phyloP scores from a whole-genome alignment of 441 rosid genomes.

The Euphorbia corollata region DNA sequence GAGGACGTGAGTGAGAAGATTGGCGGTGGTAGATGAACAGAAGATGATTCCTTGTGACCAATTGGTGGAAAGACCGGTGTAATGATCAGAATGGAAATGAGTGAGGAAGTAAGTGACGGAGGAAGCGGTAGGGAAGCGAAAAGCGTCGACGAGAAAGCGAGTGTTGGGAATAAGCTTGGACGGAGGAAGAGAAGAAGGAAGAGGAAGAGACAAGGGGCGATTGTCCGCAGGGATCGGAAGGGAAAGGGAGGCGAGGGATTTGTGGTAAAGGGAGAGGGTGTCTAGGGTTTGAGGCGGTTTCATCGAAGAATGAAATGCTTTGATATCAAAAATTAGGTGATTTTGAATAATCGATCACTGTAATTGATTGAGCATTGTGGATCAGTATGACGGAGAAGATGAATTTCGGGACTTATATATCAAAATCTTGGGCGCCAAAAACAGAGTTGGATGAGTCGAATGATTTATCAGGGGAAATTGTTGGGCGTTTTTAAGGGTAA shows the following conservation, averaged over 20 bases:
- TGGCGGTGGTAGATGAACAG: slow-evolving; percentile 59
- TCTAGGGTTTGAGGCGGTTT: slow-evolving; percentile 37
- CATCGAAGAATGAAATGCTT: background rate
- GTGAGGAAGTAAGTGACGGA: slow-evolving; percentile 68
- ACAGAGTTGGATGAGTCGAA: too few species aligned
- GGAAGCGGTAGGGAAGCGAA: slow-evolving; percentile 44
- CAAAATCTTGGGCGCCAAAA: background rate
- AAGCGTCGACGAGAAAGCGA: slow-evolving; percentile 68
- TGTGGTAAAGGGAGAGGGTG: slow-evolving; percentile 42
- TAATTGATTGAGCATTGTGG: background rate
- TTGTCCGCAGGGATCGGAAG: slow-evolving; percentile 22
- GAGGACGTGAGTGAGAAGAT: slow-evolving; percentile 47
- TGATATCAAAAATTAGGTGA: background rate
- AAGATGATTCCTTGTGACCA: slow-evolving; percentile 74
- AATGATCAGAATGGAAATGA: slow-evolving; percentile 89
- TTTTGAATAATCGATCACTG: too few species aligned
- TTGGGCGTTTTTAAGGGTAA: too few species aligned
- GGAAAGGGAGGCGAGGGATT: slow-evolving; percentile 21
- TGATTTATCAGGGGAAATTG: too few species aligned
- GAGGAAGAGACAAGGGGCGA: slow-evolving; percentile 25
- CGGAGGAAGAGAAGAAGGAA: slow-evolving; percentile 32
- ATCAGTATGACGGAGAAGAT: background rate
- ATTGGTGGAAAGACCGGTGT: slow-evolving; percentile 54
- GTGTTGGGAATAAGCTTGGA: slow-evolving; percentile 66
- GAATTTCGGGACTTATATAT: too few species aligned